Evolutionary conservation across 176 grass and related monocot species (phyloP).

Genomic region (Lolium rigidum): DNA sequence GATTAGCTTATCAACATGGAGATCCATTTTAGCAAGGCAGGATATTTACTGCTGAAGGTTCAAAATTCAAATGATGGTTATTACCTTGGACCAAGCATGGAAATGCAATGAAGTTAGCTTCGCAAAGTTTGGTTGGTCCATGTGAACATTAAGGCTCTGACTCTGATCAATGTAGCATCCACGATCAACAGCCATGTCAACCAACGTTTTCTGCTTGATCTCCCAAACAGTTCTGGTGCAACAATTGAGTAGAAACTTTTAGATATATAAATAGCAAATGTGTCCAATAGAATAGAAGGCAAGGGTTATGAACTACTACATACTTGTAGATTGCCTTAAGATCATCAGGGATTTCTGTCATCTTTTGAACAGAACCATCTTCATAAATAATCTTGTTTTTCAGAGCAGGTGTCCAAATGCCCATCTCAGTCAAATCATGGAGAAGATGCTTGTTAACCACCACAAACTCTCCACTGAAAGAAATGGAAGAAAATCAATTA

Average conservation of each 20-base stretch:
- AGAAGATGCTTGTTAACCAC: constrained; percentile 99
- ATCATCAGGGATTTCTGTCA: constrained; percentile 81
- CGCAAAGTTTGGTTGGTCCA: constrained; percentile 96
- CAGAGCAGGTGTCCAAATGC: constrained; percentile 75
- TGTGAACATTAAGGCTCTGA: constrained; percentile 98
- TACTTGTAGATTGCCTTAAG: constrained; percentile 98
- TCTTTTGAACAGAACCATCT: constrained; percentile 89
- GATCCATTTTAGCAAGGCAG: not conserved
- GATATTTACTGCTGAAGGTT: not conserved
- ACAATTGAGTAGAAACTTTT: constrained; percentile 8
- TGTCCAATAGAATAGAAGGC: not conserved
- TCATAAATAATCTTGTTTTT: constrained; percentile 98
- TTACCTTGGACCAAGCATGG: constrained; percentile 98
- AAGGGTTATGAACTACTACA: constrained; percentile 1
- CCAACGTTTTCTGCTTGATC: constrained; percentile 98
- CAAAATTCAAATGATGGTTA: not conserved
- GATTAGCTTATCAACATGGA: not conserved
- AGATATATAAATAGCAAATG: not conserved
- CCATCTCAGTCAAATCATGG: constrained; percentile 98
- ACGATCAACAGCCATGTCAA: constrained; percentile 97
- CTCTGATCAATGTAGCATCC: constrained; percentile 99
- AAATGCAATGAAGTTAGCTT: constrained; percentile 97
- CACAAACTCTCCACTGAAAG: constrained; percentile 89
- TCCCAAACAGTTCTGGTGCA: constrained; percentile 93
- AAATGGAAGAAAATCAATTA: constrained; percentile 40